phyloP scores from a whole-genome alignment of 2,329 filamentous ascomycete genomes.

The Phialophora tarda region DNA sequence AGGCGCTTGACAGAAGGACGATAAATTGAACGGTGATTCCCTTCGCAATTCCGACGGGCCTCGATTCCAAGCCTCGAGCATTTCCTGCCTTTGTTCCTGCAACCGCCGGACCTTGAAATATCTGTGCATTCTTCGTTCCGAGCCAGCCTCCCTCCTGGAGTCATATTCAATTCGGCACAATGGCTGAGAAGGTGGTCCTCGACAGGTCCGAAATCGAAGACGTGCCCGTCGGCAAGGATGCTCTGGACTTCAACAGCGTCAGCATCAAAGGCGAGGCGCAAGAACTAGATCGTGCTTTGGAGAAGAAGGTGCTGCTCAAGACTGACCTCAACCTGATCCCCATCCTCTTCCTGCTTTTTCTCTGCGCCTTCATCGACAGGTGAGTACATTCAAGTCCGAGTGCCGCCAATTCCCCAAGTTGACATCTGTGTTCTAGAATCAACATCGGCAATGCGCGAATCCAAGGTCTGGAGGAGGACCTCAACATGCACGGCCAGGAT shows the following conservation, averaged over 20 bases:
- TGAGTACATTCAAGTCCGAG: constrained; percentile 5
- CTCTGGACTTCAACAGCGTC: constrained; percentile 20
- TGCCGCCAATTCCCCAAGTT: not conserved
- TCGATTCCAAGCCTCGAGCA: not conserved
- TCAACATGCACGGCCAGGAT: constrained; percentile 53
- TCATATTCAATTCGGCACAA: constrained; percentile 1
- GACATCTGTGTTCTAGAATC: constrained; percentile 42
- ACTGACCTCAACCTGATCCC: constrained; percentile 57
- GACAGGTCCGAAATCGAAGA: constrained; percentile 32
- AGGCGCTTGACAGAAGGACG: not conserved
- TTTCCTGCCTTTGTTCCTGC: not conserved
- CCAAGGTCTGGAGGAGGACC: constrained; percentile 51
- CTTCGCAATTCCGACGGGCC: not conserved
- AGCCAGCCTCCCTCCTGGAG: not conserved
- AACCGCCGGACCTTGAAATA: not conserved
- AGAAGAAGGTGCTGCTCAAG: constrained; percentile 56
- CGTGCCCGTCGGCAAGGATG: constrained; percentile 26
- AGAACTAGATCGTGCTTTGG: constrained; percentile 45
- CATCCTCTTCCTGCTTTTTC: constrained; percentile 53
- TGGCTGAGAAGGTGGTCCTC: constrained; percentile 23
- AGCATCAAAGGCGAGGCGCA: constrained; percentile 31
- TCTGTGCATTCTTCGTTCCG: not conserved
- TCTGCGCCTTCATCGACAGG: constrained; percentile 50
- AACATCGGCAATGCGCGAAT: constrained; percentile 57
- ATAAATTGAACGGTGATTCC: constrained; percentile 5